Conservation (phyloP, 2,329 filamentous ascomycete genomes). For the Lecanicillium sp. region DNA sequence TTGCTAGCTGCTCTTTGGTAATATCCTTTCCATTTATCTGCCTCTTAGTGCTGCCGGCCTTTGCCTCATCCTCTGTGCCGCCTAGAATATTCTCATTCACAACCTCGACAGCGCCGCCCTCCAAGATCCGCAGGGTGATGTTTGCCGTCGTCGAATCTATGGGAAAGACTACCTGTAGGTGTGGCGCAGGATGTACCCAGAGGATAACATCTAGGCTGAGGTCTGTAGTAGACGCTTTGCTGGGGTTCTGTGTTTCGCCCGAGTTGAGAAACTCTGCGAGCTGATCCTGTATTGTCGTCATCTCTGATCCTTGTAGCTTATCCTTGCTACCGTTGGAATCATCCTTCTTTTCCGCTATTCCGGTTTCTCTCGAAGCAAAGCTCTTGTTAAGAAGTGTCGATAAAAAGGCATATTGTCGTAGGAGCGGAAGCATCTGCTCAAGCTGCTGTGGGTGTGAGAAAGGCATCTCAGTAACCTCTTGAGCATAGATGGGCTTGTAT, state of each 20-base stretch:
- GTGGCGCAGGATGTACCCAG: slow-evolving; percentile 39
- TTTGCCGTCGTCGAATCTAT: slow-evolving; percentile 39
- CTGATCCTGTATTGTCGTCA: slow-evolving; percentile 21
- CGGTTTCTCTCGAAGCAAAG: slow-evolving; percentile 35
- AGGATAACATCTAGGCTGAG: slow-evolving; percentile 44
- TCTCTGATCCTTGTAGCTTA: slow-evolving; percentile 9
- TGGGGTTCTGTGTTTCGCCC: neutral
- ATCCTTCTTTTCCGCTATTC: slow-evolving; percentile 5
- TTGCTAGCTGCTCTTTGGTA: slow-evolving; percentile 33
- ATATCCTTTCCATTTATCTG: slow-evolving; percentile 14
- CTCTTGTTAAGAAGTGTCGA: slow-evolving; percentile 55
- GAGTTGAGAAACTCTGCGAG: slow-evolving; percentile 22
- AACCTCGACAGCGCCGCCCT: slow-evolving; percentile 51
- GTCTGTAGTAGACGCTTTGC: slow-evolving; percentile 7
- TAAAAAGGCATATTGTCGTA: slow-evolving; percentile 69
- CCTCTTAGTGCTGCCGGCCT: too few species aligned
- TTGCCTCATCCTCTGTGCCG: slow-evolving; percentile 16
- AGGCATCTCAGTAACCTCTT: slow-evolving; percentile 57
- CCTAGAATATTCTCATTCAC: slow-evolving; percentile 44
- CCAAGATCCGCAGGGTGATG: slow-evolving; percentile 49
- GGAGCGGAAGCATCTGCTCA: slow-evolving; percentile 60
- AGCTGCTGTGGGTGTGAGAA: slow-evolving; percentile 75
- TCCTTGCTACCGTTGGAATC: slow-evolving; percentile 6
- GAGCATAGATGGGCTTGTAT: slow-evolving; percentile 64
- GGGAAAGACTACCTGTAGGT: slow-evolving; percentile 46